Percentiles rank a stretch among this genome's conserved stretches.
phyloP scores from a whole-genome alignment of 108 stramenopile genomes.

The Conticribra weissflogii region DNA sequence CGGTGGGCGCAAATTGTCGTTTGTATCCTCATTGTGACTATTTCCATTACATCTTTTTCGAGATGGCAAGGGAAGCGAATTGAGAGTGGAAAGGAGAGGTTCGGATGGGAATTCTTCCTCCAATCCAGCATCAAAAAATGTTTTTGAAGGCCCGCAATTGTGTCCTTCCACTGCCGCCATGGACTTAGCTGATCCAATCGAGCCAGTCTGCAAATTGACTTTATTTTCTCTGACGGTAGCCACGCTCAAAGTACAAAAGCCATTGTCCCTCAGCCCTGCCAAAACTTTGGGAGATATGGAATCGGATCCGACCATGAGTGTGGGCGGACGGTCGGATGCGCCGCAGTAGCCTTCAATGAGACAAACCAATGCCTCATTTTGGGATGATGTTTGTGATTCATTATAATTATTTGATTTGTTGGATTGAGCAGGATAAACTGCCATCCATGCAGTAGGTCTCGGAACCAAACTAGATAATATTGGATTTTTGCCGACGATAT shows the following conservation, averaged over 20 bases:
- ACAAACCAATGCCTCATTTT: constrained; percentile 8
- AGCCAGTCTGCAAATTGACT: too few species aligned
- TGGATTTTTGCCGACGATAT: not conserved
- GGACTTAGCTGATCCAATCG: too few species aligned
- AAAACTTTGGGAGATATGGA: constrained; percentile 12
- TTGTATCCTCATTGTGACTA: not conserved
- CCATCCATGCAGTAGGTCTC: constrained; percentile 24
- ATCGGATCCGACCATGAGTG: constrained; percentile 24
- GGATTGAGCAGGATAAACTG: constrained; percentile 2
- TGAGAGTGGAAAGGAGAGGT: not conserved
- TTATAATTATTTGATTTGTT: not conserved
- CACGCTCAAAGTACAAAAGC: constrained; percentile 24
- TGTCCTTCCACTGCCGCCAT: not conserved
- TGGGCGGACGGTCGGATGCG: constrained; percentile 25
- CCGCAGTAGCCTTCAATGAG: constrained; percentile 38
- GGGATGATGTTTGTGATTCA: not conserved
- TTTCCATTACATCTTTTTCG: too few species aligned
- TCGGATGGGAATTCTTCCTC: not conserved
- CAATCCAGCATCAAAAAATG: constrained; percentile 23
- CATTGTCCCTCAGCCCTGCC: constrained; percentile 5
- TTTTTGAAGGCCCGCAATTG: constrained; percentile 1
- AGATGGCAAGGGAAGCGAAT: constrained; percentile 3
- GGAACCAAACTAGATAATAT: not conserved
- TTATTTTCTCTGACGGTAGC: constrained; percentile 28
- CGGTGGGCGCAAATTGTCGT: constrained; percentile 23